Evolutionary conservation across 352 stramenopile genomes (phyloP).

Genomic region (Globisporangium polare): DNA sequence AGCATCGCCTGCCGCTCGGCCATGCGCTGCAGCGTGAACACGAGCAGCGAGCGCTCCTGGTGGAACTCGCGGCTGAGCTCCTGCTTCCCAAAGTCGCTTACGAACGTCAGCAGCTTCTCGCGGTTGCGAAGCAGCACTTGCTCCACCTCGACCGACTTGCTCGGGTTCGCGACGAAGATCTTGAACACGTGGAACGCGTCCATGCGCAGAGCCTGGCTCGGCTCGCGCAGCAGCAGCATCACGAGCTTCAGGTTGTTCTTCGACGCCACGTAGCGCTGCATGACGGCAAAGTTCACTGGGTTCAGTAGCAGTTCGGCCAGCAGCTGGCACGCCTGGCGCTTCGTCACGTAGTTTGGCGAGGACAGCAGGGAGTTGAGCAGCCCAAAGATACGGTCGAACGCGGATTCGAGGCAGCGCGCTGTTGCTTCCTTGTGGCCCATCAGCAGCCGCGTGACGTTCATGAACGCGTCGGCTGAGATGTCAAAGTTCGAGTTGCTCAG

Average conservation of each 20-base stretch:
- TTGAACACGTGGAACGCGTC: constrained; percentile 88
- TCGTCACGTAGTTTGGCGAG: constrained; percentile 70
- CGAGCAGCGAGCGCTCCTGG: constrained; percentile 65
- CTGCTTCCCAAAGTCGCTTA: constrained; percentile 72
- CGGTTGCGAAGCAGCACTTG: constrained; percentile 67
- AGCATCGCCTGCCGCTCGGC: constrained; percentile 18
- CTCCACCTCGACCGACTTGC: constrained; percentile 73
- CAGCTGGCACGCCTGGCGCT: constrained; percentile 66
- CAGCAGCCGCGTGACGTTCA: constrained; percentile 71
- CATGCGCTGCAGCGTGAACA: constrained; percentile 71
- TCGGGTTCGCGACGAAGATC: constrained; percentile 85
- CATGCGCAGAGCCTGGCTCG: constrained; percentile 72
- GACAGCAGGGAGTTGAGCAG: constrained; percentile 58
- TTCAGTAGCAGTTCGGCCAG: constrained; percentile 73
- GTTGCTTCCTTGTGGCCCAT: constrained; percentile 62
- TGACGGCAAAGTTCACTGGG: constrained; percentile 69
- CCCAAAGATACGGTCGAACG: constrained; percentile 68
- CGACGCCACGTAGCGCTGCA: constrained; percentile 74
- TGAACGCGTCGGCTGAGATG: constrained; percentile 77
- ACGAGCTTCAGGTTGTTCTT: constrained; percentile 67
- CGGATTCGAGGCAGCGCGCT: constrained; percentile 39
- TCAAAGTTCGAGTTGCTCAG: constrained; percentile 81
- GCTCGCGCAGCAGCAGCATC: constrained; percentile 73
- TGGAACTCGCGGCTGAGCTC: constrained; percentile 72
- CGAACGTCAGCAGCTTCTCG: constrained; percentile 74